Evolutionary conservation across 139 green algal species (phyloP).

Genomic region (Coccomyxa sp.): DNA sequence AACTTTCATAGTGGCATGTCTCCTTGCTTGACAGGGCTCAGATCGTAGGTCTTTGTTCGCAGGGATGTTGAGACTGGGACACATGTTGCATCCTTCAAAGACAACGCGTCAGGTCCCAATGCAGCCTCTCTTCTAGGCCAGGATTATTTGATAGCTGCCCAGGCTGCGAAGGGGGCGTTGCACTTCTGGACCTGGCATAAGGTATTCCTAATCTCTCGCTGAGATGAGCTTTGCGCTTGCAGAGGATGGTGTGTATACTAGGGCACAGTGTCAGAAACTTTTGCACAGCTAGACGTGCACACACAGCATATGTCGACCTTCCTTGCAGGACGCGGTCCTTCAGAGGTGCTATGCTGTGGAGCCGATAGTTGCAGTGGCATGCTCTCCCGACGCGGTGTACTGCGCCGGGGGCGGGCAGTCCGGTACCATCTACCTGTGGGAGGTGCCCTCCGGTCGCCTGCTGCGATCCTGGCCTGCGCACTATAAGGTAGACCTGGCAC

Average conservation of each 20-base stretch:
- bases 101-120: slow-evolving; percentile 36
- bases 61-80: slow-evolving; percentile 73
- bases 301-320: neutral
- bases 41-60: neutral
- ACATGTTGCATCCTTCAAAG: slow-evolving; percentile 57
- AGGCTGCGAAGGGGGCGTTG: slow-evolving; percentile 53
- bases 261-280: neutral
- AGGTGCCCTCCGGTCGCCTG: slow-evolving; percentile 63
- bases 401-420: slow-evolving; percentile 59
- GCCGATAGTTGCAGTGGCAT: slow-evolving; percentile 43
- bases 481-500: slow-evolving; percentile 63
- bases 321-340: slow-evolving; percentile 62
- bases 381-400: slow-evolving; percentile 45
- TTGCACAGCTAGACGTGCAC: neutral
- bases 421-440: slow-evolving; percentile 75
- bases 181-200: slow-evolving; percentile 82
- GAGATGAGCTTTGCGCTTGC: neutral
- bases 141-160: slow-evolving; percentile 66
- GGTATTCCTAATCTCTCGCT: slow-evolving; percentile 26
- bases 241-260: too few relatives aligned
- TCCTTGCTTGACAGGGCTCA: neutral
- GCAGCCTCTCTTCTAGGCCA: slow-evolving; percentile 48
- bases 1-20: neutral
- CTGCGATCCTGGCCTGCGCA: slow-evolving; percentile 80
- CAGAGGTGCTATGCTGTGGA: slow-evolving; percentile 67